These are phyloP conservation scores for Houttuynia cordata DNA, from an alignment of 164 flowering plant genomes.

Conservation along the genomic window DNA sequence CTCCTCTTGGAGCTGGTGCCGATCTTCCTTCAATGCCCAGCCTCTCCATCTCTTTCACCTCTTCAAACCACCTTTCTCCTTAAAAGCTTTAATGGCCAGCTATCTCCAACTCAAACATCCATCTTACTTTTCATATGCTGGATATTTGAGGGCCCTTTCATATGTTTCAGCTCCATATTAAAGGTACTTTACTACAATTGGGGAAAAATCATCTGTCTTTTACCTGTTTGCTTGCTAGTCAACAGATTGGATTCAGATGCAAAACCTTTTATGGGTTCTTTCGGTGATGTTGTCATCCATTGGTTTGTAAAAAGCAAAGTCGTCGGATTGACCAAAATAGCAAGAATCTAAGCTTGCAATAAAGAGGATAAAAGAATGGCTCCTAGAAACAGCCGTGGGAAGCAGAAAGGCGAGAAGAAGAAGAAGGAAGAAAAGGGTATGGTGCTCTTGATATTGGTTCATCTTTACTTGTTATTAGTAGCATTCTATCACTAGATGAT, in stretches of 20 bases:
- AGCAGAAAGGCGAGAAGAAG: conserved; percentile 82
- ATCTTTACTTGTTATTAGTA: too few relatives aligned
- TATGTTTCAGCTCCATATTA: background rate
- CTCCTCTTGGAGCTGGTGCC: conserved; percentile 4
- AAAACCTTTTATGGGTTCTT: background rate
- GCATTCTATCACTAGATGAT: background rate
- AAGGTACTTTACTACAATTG: too few relatives aligned
- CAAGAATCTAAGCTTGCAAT: background rate
- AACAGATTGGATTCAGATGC: background rate
- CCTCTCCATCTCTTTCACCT: conserved; percentile 11
- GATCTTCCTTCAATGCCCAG: conserved; percentile 9
- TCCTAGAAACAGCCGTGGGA: conserved; percentile 64
- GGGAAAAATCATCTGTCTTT: background rate
- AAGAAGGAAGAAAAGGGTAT: conserved; percentile 96
- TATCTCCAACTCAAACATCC: background rate
- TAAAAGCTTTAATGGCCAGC: background rate
- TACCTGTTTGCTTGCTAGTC: background rate
- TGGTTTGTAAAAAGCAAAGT: background rate
- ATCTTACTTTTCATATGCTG: background rate
- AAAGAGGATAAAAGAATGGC: conserved; percentile 42
- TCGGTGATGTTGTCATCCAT: background rate
- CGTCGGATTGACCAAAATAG: background rate
- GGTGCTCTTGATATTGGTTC: background rate
- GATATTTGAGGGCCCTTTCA: too few relatives aligned
- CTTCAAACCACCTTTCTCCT: conserved; percentile 1